Conservation (phyloP, 805 yeast species). For the Wickerhamiella dianesei region DNA sequence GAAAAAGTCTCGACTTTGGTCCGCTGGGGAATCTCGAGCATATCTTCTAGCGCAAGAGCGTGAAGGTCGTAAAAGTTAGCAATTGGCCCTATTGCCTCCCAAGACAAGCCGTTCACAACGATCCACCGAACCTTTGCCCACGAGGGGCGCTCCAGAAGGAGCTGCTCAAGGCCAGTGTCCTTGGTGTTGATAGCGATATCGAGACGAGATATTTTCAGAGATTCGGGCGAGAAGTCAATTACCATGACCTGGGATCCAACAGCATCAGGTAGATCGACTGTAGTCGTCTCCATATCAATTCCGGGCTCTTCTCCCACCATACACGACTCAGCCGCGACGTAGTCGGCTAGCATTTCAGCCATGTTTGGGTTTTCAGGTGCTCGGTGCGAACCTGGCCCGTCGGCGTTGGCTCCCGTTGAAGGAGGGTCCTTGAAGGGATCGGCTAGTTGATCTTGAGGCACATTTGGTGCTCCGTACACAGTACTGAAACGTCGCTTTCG, state of each 20-base stretch:
- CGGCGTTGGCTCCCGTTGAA: no score
- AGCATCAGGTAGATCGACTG: conserved; percentile 34
- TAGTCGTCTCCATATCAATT: conserved; percentile 37
- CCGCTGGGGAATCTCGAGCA: conserved; percentile 50
- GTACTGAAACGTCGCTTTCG: neutral
- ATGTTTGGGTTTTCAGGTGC: neutral
- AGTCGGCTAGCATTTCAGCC: neutral
- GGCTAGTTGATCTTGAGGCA: neutral
- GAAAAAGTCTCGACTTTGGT: conserved; percentile 44
- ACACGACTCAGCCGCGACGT: neutral
- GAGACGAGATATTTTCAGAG: conserved; percentile 23
- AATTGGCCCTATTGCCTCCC: conserved; percentile 42
- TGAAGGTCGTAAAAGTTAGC: conserved; percentile 36
- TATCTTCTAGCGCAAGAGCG: conserved; percentile 45
- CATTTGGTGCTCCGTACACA: neutral
- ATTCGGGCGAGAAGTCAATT: conserved; percentile 36
- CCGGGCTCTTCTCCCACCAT: conserved; percentile 47
- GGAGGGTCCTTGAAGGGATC: neutral
- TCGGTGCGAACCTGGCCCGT: neutral
- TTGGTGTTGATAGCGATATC: conserved; percentile 11
- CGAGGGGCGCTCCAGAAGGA: conserved; percentile 28
- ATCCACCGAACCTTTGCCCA: conserved; percentile 46
- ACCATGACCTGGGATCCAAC: conserved; percentile 42
- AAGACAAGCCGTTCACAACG: conserved; percentile 46
- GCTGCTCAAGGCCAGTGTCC: conserved; percentile 7